Base-by-base conservation (phyloP, 176 grass and related monocot genomes). In the Puccinellia tenuiflora region DNA sequence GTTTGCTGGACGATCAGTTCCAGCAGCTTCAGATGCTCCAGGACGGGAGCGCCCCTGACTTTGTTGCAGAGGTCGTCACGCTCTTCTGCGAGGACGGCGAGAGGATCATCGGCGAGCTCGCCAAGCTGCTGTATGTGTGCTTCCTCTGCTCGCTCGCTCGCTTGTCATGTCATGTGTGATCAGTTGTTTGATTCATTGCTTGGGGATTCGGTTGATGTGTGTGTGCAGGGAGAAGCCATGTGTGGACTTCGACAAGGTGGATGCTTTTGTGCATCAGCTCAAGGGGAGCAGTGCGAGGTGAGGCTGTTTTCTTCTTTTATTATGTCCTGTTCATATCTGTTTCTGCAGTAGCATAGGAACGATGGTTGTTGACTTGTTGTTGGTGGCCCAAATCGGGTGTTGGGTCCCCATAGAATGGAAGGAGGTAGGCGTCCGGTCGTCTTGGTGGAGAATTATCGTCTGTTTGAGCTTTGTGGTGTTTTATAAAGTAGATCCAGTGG, bases 1-100 rank as follows among this genome's bases (percentile, higher is more conserved):
- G 88, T 60, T 85, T 90, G 76, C 43, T 97, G 69, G 88, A 92
- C 46, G 85, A 89, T 9, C 86, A 94, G 54, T 97, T 94, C 33
- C 65, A 70, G 54, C 73, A 92, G 85, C 52, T 94, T 13, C 85
- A 83, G 74, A 59, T 63, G 18, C 80, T 92, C 6, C 79, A 87
- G 75, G 88, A 92, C 13, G 46, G 15, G 3, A 82, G 31, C 59
- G 24, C 33, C 7, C 86, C 90, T 0, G 64, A 79, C 35, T 92
- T 92, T 34, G 52, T 97, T 9, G 22, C 85, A 0, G 86, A 94
- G 21, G 68, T 92, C 12, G 40, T 97, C 83, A 83, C 54, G 7
- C 80, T 92, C 70, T 97, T 97, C 81, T 92, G 76, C 47, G 48
- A 90, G 5, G 92, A 97, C 13, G 81, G 88, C 2, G 84, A 89